Percentiles rank a stretch among this genome's conserved stretches.
phyloP scores from a whole-genome alignment of 1,284 basidiomycete genomes.

The Puccinia hordei region DNA sequence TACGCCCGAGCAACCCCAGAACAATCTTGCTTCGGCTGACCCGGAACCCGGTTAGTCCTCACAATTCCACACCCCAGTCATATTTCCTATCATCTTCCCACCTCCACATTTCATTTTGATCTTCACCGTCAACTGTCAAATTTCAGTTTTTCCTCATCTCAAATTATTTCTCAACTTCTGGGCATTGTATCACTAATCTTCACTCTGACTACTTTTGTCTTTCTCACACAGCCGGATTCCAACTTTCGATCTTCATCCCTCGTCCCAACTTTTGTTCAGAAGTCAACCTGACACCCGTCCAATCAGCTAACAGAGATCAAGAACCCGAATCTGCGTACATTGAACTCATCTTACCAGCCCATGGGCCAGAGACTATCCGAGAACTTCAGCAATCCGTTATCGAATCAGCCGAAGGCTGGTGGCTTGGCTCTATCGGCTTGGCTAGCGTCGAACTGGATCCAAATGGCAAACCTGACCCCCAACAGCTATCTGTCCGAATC shows the following conservation, averaged over 20 bases:
- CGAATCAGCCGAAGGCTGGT: slow-evolving; percentile 58
- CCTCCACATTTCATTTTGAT: background rate
- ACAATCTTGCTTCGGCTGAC: background rate
- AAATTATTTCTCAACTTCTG: background rate
- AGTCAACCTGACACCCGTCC: slow-evolving; percentile 29
- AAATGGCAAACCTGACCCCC: slow-evolving; percentile 42
- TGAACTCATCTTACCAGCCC: slow-evolving; percentile 51
- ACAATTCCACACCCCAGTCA: background rate
- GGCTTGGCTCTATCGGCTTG: slow-evolving; percentile 57
- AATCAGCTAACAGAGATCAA: background rate
- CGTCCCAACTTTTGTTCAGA: slow-evolving; percentile 40
- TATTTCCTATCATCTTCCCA: background rate
- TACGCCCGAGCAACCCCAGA: background rate
- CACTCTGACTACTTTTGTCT: background rate
- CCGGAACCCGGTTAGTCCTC: slow-evolving; percentile 12
- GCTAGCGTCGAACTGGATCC: slow-evolving; percentile 54
- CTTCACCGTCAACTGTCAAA: background rate
- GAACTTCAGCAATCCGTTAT: slow-evolving; percentile 55
- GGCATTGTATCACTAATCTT: background rate
- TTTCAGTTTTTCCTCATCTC: background rate
- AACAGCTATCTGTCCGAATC: slow-evolving; percentile 5
- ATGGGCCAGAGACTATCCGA: slow-evolving; percentile 54
- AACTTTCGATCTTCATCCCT: slow-evolving; percentile 48
- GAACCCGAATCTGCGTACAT: slow-evolving; percentile 49
- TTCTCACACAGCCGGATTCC: slow-evolving; percentile 36